phyloP scores from a whole-genome alignment of 257 asterid species.

The Rehmannia glutinosa region DNA sequence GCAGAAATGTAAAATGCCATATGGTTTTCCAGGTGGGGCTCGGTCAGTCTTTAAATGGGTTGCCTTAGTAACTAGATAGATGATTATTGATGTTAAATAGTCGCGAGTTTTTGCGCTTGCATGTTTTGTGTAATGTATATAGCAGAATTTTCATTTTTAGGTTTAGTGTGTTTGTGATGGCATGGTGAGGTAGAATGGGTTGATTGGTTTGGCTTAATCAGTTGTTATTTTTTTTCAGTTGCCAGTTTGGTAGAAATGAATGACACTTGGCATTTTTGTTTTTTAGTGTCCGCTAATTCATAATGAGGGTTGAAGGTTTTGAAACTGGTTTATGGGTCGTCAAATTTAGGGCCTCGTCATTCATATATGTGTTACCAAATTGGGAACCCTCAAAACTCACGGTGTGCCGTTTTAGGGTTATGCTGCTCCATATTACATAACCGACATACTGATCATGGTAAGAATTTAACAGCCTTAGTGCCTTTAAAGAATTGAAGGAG shows the following conservation, averaged over 20 bases:
- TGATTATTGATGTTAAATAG: background rate
- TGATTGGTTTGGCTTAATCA: background rate
- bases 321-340: background rate
- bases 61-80: background rate
- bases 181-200: background rate
- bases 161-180: background rate
- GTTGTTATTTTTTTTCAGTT: background rate
- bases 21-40: background rate
- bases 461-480: too few relatives aligned
- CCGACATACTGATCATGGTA: too few relatives aligned
- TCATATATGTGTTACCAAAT: too few relatives aligned
- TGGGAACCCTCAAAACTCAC: too few relatives aligned
- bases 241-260: background rate
- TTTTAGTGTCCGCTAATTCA: too few relatives aligned
- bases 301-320: background rate
- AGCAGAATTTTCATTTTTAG: background rate
- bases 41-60: too few relatives aligned
- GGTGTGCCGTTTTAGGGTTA: too few relatives aligned
- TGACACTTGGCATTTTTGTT: background rate
- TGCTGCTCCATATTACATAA: too few relatives aligned
- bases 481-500: background rate
- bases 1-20: background rate
- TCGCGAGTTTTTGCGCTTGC: slow-evolving; percentile 1
- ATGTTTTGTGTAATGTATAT: background rate
- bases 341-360: background rate